phyloP scores from a whole-genome alignment of 2,329 filamentous ascomycete species.

The Fusarium bulbicola region DNA sequence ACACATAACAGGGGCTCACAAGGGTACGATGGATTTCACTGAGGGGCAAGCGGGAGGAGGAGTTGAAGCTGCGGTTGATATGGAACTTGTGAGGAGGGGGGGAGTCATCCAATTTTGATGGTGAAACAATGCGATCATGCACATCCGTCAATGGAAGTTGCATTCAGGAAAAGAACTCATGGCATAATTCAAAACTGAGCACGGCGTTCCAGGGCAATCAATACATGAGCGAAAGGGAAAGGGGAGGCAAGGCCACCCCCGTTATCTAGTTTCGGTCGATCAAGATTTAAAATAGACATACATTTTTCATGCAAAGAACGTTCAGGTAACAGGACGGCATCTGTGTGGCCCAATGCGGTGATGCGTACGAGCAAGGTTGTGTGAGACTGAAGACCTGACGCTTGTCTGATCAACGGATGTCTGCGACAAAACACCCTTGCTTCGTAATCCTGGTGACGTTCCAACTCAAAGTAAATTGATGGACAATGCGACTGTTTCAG shows the following conservation, averaged over 20 bases:
- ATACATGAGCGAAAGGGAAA: slow-evolving; percentile 9
- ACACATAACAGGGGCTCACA: slow-evolving; percentile 50
- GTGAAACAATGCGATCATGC: slow-evolving; percentile 17
- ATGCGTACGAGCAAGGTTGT: slow-evolving; percentile 1
- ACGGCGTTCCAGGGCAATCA: slow-evolving; percentile 36
- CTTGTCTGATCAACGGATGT: slow-evolving; percentile 25
- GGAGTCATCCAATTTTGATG: background rate
- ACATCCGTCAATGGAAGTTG: slow-evolving; percentile 9
- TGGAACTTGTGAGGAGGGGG: background rate
- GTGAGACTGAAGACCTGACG: slow-evolving; percentile 13
- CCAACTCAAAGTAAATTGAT: slow-evolving; percentile 7
- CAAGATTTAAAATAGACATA: slow-evolving; percentile 29
- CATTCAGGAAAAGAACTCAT: slow-evolving; percentile 3
- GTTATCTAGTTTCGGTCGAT: slow-evolving; percentile 7
- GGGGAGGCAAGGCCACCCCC: background rate
- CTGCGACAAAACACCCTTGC: slow-evolving; percentile 26
- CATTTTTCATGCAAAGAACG: slow-evolving; percentile 12
- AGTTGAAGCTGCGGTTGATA: slow-evolving; percentile 18
- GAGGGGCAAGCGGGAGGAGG: slow-evolving; percentile 24
- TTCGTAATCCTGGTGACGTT: slow-evolving; percentile 15
- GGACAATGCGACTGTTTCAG: slow-evolving; percentile 35
- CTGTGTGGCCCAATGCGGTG: background rate
- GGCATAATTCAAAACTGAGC: slow-evolving; percentile 23
- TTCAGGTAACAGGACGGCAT: background rate
- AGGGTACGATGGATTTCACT: slow-evolving; percentile 44